These are phyloP conservation scores for Coemansia erecta DNA, from an alignment of 192 early-diverging fungal species.

Conservation along the genomic window DNA sequence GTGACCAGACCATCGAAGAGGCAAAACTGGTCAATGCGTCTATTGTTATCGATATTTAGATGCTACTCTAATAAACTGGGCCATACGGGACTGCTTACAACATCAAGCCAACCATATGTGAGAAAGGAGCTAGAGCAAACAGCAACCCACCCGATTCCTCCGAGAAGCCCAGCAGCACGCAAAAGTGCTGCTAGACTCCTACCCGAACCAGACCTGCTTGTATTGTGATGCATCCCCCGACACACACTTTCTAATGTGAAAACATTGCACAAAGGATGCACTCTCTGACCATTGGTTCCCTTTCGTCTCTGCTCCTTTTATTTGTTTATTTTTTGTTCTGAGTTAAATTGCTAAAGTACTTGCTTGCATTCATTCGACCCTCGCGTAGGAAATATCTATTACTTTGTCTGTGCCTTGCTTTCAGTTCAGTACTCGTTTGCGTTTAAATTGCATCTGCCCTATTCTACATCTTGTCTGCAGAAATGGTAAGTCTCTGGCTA, in stretches of 20 bases:
- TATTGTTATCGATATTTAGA: slow-evolving; percentile 44
- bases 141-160: too few relatives aligned
- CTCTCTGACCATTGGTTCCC: background rate
- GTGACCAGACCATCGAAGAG: slow-evolving; percentile 70
- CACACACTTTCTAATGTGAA: too few relatives aligned
- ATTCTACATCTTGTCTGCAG: background rate
- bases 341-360: slow-evolving; percentile 8
- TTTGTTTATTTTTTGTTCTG: slow-evolving; percentile 3
- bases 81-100: background rate
- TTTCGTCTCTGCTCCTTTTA: background rate
- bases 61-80: background rate
- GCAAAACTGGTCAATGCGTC: slow-evolving; percentile 67
- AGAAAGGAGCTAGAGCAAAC: too few relatives aligned
- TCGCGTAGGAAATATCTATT: background rate
- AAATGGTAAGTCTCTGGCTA: background rate
- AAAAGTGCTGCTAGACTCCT: too few relatives aligned
- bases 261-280: background rate
- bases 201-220: too few relatives aligned
- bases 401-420: background rate
- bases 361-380: background rate
- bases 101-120: background rate
- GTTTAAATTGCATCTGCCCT: background rate
- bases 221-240: too few relatives aligned
- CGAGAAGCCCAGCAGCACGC: too few relatives aligned
- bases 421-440: background rate